Conservation (phyloP, 345 rosid genomes). For the Gossypium turneri region DNA sequence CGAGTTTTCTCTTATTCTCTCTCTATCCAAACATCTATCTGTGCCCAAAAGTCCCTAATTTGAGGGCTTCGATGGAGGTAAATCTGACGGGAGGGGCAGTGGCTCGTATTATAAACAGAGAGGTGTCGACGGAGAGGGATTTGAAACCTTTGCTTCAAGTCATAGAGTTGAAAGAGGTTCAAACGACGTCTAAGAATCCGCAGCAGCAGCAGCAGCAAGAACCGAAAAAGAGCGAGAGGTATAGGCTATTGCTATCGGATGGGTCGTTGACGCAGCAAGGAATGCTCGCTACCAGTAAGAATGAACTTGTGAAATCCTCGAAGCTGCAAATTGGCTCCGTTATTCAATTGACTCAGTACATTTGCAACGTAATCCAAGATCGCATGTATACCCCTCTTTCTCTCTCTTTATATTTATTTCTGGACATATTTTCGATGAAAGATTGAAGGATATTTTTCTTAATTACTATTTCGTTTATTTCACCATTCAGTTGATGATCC, state of each 20-base stretch:
- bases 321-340: slow-evolving; percentile 58
- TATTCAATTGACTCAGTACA: slow-evolving; percentile 46
- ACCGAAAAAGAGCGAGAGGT: slow-evolving; percentile 35
- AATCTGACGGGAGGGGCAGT: slow-evolving; percentile 64
- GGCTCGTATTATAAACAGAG: slow-evolving; percentile 42
- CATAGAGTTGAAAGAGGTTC: slow-evolving; percentile 59
- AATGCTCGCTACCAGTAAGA: slow-evolving; percentile 62
- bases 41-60: background rate
- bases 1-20: background rate
- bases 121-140: slow-evolving; percentile 39
- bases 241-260: slow-evolving; percentile 56
- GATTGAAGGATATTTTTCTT: background rate
- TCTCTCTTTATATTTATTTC: background rate
- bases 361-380: slow-evolving; percentile 56
- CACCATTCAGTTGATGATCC: background rate
- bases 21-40: background rate
- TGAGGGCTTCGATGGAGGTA: slow-evolving; percentile 27
- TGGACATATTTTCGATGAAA: background rate
- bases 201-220: slow-evolving; percentile 35
- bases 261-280: slow-evolving; percentile 59
- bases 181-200: slow-evolving; percentile 36
- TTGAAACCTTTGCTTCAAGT: slow-evolving; percentile 68
- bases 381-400: slow-evolving; percentile 42
- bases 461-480: background rate
- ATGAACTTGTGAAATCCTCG: slow-evolving; percentile 45